Conservation (phyloP, 116 monocot species). For the Zostera marina region DNA sequence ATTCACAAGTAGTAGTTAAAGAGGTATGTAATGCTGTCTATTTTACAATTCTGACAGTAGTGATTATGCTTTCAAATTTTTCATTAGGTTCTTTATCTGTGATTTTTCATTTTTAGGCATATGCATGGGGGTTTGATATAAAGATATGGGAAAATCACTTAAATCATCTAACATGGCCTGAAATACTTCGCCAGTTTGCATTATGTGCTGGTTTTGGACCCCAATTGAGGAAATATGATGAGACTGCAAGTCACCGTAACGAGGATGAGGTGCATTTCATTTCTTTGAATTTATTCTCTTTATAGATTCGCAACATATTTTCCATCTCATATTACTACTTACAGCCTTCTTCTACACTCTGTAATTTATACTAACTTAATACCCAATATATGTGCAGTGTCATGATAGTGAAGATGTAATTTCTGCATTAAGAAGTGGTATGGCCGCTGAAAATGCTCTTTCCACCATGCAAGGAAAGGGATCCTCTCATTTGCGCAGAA, state of each 20-base stretch:
- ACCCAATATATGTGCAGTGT: constrained; percentile 22
- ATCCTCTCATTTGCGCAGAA: constrained; percentile 42
- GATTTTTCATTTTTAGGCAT: constrained; percentile 42
- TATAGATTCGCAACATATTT: too few species aligned
- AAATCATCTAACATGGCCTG: constrained; percentile 81
- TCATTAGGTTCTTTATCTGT: background rate
- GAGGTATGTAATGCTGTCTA: constrained; percentile 33
- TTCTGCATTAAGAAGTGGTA: constrained; percentile 66
- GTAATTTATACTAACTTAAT: too few species aligned
- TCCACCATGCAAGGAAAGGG: constrained; percentile 71
- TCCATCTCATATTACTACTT: too few species aligned
- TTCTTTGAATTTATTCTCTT: background rate
- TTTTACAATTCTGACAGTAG: background rate
- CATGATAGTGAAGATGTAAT: constrained; percentile 67
- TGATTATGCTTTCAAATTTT: background rate
- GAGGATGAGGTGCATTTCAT: constrained; percentile 55
- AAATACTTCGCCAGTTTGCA: constrained; percentile 85
- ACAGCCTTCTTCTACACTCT: too few species aligned
- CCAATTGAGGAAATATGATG: constrained; percentile 46
- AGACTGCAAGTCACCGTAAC: constrained; percentile 35
- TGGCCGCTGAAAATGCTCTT: constrained; percentile 85
- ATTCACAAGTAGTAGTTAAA: constrained; percentile 75
- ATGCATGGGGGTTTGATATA: constrained; percentile 93
- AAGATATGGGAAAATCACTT: constrained; percentile 66
- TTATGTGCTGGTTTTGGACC: constrained; percentile 86